Conservation (phyloP, 192 early-diverging fungal species). For the Bifiguratus adelaidae region DNA sequence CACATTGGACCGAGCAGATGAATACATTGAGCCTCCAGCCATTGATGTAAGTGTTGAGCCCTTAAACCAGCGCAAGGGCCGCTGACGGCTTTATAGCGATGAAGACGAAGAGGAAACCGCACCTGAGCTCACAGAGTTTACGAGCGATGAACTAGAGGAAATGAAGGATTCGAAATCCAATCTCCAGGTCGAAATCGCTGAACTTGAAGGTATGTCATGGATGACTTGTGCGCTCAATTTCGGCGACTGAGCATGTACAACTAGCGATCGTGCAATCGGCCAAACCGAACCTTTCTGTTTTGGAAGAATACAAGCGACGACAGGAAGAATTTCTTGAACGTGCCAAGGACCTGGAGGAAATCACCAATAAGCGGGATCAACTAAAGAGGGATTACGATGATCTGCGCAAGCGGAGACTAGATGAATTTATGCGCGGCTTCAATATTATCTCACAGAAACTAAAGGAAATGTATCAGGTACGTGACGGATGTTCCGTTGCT, state of each 20-base stretch:
- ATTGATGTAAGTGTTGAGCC: constrained; percentile 24
- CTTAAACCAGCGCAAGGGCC: no score
- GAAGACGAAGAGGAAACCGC: constrained; percentile 31
- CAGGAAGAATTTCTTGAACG: constrained; percentile 62
- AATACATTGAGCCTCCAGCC: constrained; percentile 41
- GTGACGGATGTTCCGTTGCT: background rate
- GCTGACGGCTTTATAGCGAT: constrained; percentile 12
- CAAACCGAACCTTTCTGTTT: constrained; percentile 78
- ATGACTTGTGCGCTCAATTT: background rate
- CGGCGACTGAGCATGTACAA: constrained; percentile 16
- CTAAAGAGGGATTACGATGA: constrained; percentile 66
- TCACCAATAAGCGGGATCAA: constrained; percentile 60
- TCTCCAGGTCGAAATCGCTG: constrained; percentile 59
- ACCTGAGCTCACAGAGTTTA: constrained; percentile 37
- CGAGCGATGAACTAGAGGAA: constrained; percentile 49
- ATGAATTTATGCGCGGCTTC: constrained; percentile 96
- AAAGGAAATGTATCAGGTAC: constrained; percentile 98
- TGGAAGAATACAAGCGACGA: constrained; percentile 79
- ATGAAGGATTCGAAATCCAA: constrained; percentile 41
- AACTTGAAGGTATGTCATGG: constrained; percentile 46
- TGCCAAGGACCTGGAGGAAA: constrained; percentile 61
- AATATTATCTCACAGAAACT: constrained; percentile 85
- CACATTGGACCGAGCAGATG: constrained; percentile 37
- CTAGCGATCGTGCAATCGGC: constrained; percentile 26
- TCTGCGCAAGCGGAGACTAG: constrained; percentile 65